A percentile compares a stretch with the other conserved stretches of the same genome.
phyloP scores from a whole-genome alignment of 768 basidiomycete species.

The Xerocomus spinulosus region DNA sequence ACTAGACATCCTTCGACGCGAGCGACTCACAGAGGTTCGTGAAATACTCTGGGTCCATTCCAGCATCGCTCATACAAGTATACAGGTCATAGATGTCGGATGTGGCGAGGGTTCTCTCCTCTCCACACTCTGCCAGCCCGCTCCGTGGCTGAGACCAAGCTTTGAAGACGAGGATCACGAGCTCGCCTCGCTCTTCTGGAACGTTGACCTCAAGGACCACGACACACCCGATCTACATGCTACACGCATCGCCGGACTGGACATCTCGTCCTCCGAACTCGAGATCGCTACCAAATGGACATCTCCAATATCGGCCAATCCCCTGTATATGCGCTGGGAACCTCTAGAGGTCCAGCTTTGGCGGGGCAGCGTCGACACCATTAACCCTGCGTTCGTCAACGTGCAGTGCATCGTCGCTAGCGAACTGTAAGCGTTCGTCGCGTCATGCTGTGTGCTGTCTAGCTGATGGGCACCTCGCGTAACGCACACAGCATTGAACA shows the following conservation, averaged over 20 bases:
- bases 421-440: constrained; percentile 61
- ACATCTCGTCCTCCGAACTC: constrained; percentile 55
- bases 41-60: background rate
- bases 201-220: constrained; percentile 26
- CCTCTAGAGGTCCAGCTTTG: constrained; percentile 61
- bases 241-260: constrained; percentile 59
- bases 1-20: constrained; percentile 55
- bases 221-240: constrained; percentile 57
- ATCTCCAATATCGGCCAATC: constrained; percentile 34
- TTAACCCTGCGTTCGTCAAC: constrained; percentile 62
- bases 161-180: constrained; percentile 21
- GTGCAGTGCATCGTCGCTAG: constrained; percentile 71
- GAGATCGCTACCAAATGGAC: constrained; percentile 47
- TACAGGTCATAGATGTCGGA: constrained; percentile 74
- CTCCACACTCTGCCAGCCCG: constrained; percentile 63
- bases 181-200: constrained; percentile 17
- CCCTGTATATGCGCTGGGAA: constrained; percentile 59
- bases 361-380: constrained; percentile 65
- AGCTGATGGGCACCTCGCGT: constrained; percentile 9
- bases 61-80: constrained; percentile 1
- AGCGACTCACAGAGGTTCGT: constrained; percentile 50
- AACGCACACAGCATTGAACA: constrained; percentile 66
- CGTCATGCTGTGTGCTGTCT: background rate
- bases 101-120: constrained; percentile 82
- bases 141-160: constrained; percentile 56